Conservation (phyloP, 495 filamentous ascomycete species). For the Massariosphaeria phaeospora region DNA sequence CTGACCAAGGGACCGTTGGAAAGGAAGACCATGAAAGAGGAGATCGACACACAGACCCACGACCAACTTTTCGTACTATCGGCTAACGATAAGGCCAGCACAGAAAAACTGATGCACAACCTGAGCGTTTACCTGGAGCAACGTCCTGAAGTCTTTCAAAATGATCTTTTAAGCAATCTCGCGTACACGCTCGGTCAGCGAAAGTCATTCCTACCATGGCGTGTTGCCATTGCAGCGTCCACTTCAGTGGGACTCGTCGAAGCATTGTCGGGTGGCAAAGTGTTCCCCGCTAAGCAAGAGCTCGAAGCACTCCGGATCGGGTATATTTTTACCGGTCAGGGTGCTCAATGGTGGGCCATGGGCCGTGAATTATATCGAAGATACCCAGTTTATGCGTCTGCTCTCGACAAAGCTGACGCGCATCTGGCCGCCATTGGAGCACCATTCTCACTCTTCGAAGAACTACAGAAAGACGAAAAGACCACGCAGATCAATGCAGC, state of each 20-base stretch:
- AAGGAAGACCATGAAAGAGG: constrained; percentile 10
- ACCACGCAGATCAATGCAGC: constrained; percentile 21
- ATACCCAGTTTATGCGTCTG: constrained; percentile 6
- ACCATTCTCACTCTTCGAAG: constrained; percentile 22
- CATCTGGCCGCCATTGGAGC: constrained; percentile 17
- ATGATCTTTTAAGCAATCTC: constrained; percentile 13
- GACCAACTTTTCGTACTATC: constrained; percentile 5
- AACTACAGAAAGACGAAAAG: constrained; percentile 10
- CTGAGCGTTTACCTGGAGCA: constrained; percentile 10
- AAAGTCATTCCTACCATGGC: constrained; percentile 5
- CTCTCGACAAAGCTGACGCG: constrained; percentile 4
- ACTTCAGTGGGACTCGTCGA: constrained; percentile 3
- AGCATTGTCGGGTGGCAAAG: constrained; percentile 1
- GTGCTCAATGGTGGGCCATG: constrained; percentile 43
- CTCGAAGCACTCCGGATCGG: constrained; percentile 21
- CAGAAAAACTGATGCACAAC: not conserved
- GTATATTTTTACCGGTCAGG: constrained; percentile 44
- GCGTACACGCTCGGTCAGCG: constrained; percentile 16
- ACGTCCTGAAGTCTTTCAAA: constrained; percentile 9
- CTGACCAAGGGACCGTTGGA: constrained; percentile 22
- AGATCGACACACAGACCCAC: constrained; percentile 4
- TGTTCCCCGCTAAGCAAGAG: constrained; percentile 2
- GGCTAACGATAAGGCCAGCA: constrained; percentile 2
- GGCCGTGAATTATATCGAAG: constrained; percentile 34
- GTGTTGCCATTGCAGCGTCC: constrained; percentile 3